Conservation (phyloP, 495 filamentous ascomycete genomes). For the Aspergillus sparsus region DNA sequence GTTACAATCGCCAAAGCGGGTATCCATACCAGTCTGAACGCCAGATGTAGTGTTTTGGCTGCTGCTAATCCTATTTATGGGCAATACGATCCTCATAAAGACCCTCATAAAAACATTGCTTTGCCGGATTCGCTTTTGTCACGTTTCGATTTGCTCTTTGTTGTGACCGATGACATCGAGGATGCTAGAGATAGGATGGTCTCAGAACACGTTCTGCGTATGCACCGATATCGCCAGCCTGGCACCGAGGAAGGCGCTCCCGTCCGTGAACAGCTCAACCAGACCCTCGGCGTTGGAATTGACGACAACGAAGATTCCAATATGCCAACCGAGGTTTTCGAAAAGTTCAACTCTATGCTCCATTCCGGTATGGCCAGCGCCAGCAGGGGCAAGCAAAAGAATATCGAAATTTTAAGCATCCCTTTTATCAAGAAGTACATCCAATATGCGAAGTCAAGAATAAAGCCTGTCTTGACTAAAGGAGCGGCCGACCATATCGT, state of each 20-base stretch:
- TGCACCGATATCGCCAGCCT: conserved; percentile 94
- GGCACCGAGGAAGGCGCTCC: conserved; percentile 95
- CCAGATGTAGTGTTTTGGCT: conserved; percentile 93
- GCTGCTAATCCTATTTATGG: conserved; percentile 98
- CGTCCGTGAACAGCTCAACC: conserved; percentile 82
- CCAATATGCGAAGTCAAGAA: conserved; percentile 91
- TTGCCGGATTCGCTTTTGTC: conserved; percentile 95
- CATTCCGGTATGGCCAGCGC: conserved; percentile 85
- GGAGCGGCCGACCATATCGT: conserved; percentile 92
- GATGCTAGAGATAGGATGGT: conserved; percentile 86
- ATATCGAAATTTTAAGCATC: conserved; percentile 90
- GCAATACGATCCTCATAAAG: conserved; percentile 98
- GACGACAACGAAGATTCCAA: conserved; percentile 73
- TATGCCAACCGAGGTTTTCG: conserved; percentile 83
- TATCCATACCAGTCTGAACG: conserved; percentile 97
- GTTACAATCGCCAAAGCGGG: conserved; percentile 99
- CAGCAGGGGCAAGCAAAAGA: conserved; percentile 68
- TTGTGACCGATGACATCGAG: conserved; percentile 98
- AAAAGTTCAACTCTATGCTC: conserved; percentile 95
- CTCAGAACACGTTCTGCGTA: conserved; percentile 94
- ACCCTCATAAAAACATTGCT: conserved; percentile 97
- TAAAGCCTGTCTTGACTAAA: conserved; percentile 90
- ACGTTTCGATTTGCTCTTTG: conserved; percentile 98
- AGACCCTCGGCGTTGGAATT: conserved; percentile 86
- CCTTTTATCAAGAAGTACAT: conserved; percentile 99